Conservation (phyloP, 2,329 filamentous ascomycete genomes). For the Hypoxylon sp. region DNA sequence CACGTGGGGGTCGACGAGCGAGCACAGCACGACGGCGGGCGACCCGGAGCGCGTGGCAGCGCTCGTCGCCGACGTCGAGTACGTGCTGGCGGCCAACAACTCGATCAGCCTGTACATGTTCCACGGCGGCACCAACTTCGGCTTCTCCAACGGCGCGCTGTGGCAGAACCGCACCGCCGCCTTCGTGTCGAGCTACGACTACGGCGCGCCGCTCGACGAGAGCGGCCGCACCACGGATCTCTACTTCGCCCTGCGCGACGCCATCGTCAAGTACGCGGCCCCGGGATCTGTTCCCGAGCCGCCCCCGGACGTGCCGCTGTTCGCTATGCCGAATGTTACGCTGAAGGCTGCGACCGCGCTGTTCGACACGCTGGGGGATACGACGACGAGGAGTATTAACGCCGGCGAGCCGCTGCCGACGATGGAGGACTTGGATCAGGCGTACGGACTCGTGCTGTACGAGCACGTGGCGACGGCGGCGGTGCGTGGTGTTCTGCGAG, state of each 20-base stretch:
- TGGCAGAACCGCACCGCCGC: constrained; percentile 51
- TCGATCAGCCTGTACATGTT: constrained; percentile 62
- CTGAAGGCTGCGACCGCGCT: constrained; percentile 49
- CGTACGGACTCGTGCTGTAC: constrained; percentile 55
- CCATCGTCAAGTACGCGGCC: constrained; percentile 50
- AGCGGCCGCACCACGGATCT: constrained; percentile 55
- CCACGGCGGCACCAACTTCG: constrained; percentile 61
- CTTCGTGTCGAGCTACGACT: constrained; percentile 59
- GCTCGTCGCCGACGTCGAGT: constrained; percentile 48
- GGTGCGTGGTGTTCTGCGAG: constrained; percentile 46
- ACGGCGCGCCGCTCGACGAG: constrained; percentile 59
- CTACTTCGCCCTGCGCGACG: constrained; percentile 51
- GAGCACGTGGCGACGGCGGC: constrained; percentile 44
- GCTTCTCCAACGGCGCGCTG: constrained; percentile 55
- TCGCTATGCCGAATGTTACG: constrained; percentile 48
- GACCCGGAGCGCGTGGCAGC: constrained; percentile 35
- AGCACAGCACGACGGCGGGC: constrained; percentile 48
- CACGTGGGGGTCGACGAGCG: constrained; percentile 52
- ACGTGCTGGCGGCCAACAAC: constrained; percentile 49
- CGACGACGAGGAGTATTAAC: too few relatives aligned
- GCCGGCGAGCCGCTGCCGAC: constrained; percentile 47
- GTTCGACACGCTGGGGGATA: constrained; percentile 48
- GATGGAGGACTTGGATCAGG: constrained; percentile 57
- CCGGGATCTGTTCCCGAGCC: constrained; percentile 49
- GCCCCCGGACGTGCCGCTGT: constrained; percentile 44